Conservation (phyloP, 2,329 filamentous ascomycete genomes). For the Aspergillus sp. region DNA sequence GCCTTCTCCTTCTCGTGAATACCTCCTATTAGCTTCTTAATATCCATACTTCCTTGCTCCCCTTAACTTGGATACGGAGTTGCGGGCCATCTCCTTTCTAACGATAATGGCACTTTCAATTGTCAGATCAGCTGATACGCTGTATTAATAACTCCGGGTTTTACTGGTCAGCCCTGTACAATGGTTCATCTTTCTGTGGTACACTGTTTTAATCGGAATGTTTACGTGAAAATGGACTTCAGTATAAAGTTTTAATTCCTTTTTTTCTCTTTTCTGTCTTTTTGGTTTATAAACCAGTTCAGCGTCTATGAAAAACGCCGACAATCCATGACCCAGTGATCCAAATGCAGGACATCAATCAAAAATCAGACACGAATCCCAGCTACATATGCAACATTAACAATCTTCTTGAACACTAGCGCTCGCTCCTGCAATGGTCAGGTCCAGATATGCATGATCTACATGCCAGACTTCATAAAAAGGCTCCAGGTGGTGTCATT, state of each 20-base stretch:
- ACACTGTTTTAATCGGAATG: conserved; percentile 10
- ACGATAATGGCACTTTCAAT: conserved; percentile 16
- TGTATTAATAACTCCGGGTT: conserved; percentile 33
- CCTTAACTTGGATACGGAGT: conserved; percentile 18
- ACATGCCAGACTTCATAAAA: conserved; percentile 2
- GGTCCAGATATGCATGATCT: neutral
- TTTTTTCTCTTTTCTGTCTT: neutral
- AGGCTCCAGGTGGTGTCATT: neutral
- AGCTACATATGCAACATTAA: no score
- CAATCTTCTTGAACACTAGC: no score
- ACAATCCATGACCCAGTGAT: neutral
- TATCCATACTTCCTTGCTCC: conserved; percentile 2
- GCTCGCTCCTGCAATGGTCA: neutral
- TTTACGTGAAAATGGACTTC: neutral
- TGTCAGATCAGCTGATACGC: conserved; percentile 13
- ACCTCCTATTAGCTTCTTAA: conserved; percentile 4
- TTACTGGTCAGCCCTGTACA: conserved; percentile 20
- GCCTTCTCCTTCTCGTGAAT: conserved; percentile 1
- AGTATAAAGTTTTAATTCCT: neutral
- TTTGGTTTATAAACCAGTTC: neutral
- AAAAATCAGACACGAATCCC: no score
- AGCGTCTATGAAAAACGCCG: neutral
- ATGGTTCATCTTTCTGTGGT: conserved; percentile 23
- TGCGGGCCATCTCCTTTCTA: conserved; percentile 30
- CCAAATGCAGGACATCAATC: neutral